Base-by-base conservation (phyloP, 2,329 filamentous ascomycete species). In the Fusarium sp. region DNA sequence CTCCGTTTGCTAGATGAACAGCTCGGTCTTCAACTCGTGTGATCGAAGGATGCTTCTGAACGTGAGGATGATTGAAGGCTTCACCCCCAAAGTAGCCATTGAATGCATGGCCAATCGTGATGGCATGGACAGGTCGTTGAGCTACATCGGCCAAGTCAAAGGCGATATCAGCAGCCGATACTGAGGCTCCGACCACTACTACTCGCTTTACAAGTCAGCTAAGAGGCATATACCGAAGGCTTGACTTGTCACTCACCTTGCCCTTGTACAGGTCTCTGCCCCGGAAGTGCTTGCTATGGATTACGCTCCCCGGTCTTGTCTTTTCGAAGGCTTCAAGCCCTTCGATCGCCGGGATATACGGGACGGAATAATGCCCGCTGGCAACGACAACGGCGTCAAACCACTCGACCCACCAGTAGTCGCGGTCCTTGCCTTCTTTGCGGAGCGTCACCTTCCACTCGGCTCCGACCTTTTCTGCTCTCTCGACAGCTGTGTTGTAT, bases 311-410 rank as follows among this genome's bases (percentile, higher is more conserved):
- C 0, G 85, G 86, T 3, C 78, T 72, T 1, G 58, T 63, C 62
- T 77, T 78, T 63, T 86, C 83, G 56, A 86, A 83, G 37, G 82
- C 80, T 6, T 82, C 81, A 3, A 89, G 74, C 0, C 87, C 87
- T 1, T 82, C 75, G 12, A 88, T 82, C 0, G 79, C 62, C 1
- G 87, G 84, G 37, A 89, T 81, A 54, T 86, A 90, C 0, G 88
- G 89, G 2, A 90, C 87, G 18, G 81, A 85, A 70, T 87, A 91
- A 68, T 90, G 88, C 0, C 89, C 89, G 34, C 82, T 88, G 2
- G 88, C 89, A 3, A 91, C 84, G 0, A 90, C 80, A 0, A 91
- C 82, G 0, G 87, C 89, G 72, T 91, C 89, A 59, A 90, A 91
- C 40, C 79, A 80, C 75, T 91, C 89, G 1, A 79, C 80, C 89